These are phyloP conservation scores for Eustoma russellianum DNA, from an alignment of 257 asterid genomes.

Conservation along the genomic window DNA sequence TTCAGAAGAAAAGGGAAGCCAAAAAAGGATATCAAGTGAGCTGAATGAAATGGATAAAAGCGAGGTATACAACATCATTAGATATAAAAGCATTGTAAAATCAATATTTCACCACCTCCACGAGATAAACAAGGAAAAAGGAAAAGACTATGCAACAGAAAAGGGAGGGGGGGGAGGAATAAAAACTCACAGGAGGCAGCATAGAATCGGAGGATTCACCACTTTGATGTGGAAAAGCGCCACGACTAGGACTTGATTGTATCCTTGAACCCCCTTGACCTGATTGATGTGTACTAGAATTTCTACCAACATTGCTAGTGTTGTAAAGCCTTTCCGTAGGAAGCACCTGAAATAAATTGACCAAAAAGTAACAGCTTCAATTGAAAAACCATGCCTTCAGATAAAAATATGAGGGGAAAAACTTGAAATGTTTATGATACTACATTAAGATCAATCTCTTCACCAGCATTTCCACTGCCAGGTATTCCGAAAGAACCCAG, in stretches of 20 bases:
- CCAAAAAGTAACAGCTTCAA: neutral
- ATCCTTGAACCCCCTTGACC: constrained; percentile 41
- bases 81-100: neutral
- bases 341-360: constrained; percentile 34
- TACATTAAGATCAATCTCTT: constrained; percentile 74
- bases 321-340: constrained; percentile 30
- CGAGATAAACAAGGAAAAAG: neutral
- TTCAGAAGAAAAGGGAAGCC: too few species aligned
- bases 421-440: constrained; percentile 10
- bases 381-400: neutral
- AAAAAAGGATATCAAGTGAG: too few species aligned
- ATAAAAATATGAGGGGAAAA: neutral
- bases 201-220: constrained; percentile 43
- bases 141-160: constrained; percentile 3
- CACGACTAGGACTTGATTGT: constrained; percentile 17
- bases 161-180: too few species aligned
- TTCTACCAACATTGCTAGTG: constrained; percentile 31
- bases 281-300: constrained; percentile 32
- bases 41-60: neutral
- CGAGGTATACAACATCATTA: neutral
- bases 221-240: constrained; percentile 14
- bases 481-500: constrained; percentile 55
- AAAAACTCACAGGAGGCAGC: constrained; percentile 59
- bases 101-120: neutral
- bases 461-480: constrained; percentile 52